Evolutionary conservation across 768 basidiomycete species (phyloP), one percentile per base, ranked within the genome.

Genomic region (Boletellus ananas): DNA sequence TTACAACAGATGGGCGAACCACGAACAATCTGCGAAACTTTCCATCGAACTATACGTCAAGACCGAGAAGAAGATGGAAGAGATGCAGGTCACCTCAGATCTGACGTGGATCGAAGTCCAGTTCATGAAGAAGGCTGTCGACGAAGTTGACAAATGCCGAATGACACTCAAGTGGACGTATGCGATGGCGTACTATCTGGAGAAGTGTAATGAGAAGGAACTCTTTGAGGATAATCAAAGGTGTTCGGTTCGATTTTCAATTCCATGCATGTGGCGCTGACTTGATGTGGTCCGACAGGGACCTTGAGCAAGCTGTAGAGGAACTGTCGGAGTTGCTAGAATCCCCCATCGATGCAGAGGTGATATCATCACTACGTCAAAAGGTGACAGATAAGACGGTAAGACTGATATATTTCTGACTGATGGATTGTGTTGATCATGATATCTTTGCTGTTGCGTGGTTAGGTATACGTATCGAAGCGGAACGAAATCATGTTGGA

Each of bases 51-150:
- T 98, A 36, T 95, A 94, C 68, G 79, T 79, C 49, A 94, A 94
- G 75, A 97, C 95, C 12, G 94, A 99, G 79, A 94, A 95, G 81
- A 97, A 97, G 84, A 99, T 99, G 96, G 94, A 97, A 70, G 93
- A 96, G 71, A 95, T 98, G 87, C 96, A 98, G 74, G 80, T 93
- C 55, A 86, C 85, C 11, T 93, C 91, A 2, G 79, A 84, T 48
- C 72, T 99, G 34, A 94, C 93, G 2, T 99, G 96, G 96, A 99
- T 99, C 58, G 94, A 99, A 71, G 94, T 84, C 27, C 95, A 98
- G 71, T 99, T 99, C 71, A 94, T 96, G 80, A 94, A 93, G 77
- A 94, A 94, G 70, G 96, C 96, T 1, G 94, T 97, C 4, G 96
- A 97, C 63, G 87, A 87, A 66, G 81, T 90, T 34, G 81, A 87